Conservation (phyloP, 1,139 yeast genomes). For the Saccharomyces pastorianus region DNA sequence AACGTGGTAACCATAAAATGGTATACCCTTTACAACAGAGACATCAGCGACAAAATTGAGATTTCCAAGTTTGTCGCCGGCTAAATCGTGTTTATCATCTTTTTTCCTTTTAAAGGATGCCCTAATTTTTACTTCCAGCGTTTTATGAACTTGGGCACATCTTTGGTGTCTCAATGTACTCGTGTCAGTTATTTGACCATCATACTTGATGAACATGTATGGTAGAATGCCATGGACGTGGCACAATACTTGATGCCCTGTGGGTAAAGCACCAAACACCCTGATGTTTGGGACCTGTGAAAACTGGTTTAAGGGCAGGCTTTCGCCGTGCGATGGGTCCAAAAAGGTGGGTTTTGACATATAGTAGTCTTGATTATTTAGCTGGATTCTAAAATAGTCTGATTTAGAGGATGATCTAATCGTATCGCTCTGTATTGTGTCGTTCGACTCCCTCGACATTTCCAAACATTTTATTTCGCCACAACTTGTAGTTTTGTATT, state of each 20-base stretch:
- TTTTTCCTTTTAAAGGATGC: constrained; percentile 6
- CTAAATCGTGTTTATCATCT: constrained; percentile 5
- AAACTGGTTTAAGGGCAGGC: constrained; percentile 31
- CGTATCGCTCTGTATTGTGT: neutral
- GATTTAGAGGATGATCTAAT: constrained; percentile 3
- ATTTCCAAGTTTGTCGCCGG: neutral
- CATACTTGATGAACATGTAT: constrained; percentile 60
- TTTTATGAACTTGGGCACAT: constrained; percentile 28
- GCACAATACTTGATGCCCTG: constrained; percentile 49
- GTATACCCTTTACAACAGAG: constrained; percentile 62
- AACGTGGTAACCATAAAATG: constrained; percentile 75
- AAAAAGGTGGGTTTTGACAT: constrained; percentile 41
- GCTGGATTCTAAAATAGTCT: constrained; percentile 23
- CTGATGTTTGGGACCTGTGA: constrained; percentile 66
- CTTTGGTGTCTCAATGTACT: constrained; percentile 21
- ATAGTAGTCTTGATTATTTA: constrained; percentile 53
- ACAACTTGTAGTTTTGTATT: neutral
- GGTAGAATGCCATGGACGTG: constrained; percentile 86
- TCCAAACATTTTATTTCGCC: constrained; percentile 9
- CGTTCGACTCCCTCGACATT: constrained; percentile 4
- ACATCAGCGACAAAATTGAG: constrained; percentile 56
- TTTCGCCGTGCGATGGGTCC: constrained; percentile 32
- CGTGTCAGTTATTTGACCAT: constrained; percentile 33
- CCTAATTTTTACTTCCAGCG: constrained; percentile 20
- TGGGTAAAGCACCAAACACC: constrained; percentile 57